Evolutionary conservation across 2,329 filamentous ascomycete species (phyloP).

Genomic region (Diplodia sapinea): DNA sequence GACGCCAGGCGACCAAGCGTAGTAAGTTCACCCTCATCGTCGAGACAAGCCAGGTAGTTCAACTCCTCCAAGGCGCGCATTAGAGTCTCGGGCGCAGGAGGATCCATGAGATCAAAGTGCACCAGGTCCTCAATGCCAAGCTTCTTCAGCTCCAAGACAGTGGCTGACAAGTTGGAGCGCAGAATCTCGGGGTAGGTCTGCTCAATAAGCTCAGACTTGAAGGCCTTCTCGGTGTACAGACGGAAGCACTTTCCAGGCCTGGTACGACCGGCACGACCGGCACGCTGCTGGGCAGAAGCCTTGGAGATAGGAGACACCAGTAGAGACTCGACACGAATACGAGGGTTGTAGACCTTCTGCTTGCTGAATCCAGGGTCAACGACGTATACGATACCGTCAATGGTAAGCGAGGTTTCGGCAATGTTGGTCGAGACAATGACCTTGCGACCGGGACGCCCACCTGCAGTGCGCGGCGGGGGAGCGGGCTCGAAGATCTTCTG

Average conservation of each 20-base stretch:
- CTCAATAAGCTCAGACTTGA: conserved; percentile 97
- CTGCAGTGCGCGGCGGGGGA: conserved; percentile 72
- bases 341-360: conserved; percentile 98
- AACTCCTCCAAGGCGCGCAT: conserved; percentile 98
- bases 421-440: conserved; percentile 96
- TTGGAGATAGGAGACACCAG: conserved; percentile 98
- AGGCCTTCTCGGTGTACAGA: conserved; percentile 91
- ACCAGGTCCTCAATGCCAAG: conserved; percentile 94
- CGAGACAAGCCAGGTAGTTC: conserved; percentile 94
- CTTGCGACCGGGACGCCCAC: conserved; percentile 88
- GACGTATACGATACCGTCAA: conserved; percentile 98
- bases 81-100: conserved; percentile 94
- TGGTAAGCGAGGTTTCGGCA: conserved; percentile 95
- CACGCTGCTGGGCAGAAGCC: conserved; percentile 93
- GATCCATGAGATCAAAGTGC: conserved; percentile 98
- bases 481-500: conserved; percentile 94
- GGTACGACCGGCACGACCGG: conserved; percentile 98
- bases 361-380: conserved; percentile 99
- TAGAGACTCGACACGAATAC: conserved; percentile 93
- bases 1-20: conserved; percentile 84
- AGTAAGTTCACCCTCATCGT: conserved; percentile 95
- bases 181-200: conserved; percentile 97
- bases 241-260: conserved; percentile 98
- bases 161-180: conserved; percentile 91
- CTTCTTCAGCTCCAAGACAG: conserved; percentile 96